Base-by-base conservation (phyloP, 331 rosid genomes). In the Phaseolus coccineus region DNA sequence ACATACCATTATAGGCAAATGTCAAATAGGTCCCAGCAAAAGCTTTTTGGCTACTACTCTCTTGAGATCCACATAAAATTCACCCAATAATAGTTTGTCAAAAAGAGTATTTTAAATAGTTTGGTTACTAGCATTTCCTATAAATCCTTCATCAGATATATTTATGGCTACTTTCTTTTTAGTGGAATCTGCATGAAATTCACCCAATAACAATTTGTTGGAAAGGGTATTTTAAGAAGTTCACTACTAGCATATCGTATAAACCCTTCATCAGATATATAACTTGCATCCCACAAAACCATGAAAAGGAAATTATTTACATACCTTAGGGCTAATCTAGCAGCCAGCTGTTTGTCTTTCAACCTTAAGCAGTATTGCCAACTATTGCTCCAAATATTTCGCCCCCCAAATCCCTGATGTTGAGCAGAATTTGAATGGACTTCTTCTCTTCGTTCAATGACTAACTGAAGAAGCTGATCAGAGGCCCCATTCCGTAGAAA, bases 301-400 rank as follows among this genome's bases (percentile, higher is more conserved):
- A 83, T 3, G 70, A 55, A 71, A 82, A 82, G 56, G n/a, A 67
- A 64, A 77, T 30, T 8, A 61, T 37, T 69, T 81, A 76, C 94
- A 67, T 83, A 95, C 99, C 91, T 90, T 73, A 95, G 88, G 83
- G 97, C 88, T 84, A 95, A 93, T 87, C 87, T 91, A 81, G 97
- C 97, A 37, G 99, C 99, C 85, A 91, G 86, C 69, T 86, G 93
- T 84, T 91, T 92, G 81, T 93, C 97, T 83, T 88, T 95, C 94
- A 95, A 89, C 85, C 97, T 87, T 74, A 95, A 90, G 89, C 99
- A 95, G 84, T 95, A 91, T 93, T 93, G 97, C 99, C 99, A 95
- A 75, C 93, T 93, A 87, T 83, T 91, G 87, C 96, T 91, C 94
- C 95, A 88, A 66, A 85, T 81, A 65, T 84, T 81, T 57, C 75